Base-by-base conservation (phyloP, 176 grass and related monocot genomes). In the Rhynchospora tenuis region DNA sequence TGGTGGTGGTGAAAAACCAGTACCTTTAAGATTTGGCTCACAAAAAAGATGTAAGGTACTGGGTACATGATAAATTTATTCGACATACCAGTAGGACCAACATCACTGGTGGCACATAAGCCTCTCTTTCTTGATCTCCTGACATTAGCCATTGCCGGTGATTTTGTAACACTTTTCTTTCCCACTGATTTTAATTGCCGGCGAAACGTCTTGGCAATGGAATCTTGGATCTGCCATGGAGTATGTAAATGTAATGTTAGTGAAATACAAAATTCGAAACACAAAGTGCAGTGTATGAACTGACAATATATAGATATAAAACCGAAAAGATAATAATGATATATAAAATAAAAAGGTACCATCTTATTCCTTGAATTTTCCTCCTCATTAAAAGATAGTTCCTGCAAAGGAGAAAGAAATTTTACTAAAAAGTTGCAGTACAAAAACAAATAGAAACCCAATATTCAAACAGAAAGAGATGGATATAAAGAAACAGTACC, bases 331-430 rank as follows among this genome's bases (percentile, higher is more conserved):
- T 61, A 12, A 46, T 45, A 20, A 59, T 29, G 19, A 10, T 60
- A 84, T 84, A 85, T 42, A 38, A 65, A 33, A 22, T 68, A 9
- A 45, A 68, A 55, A 38, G 65, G n/a, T 85, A 95, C 93, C 90
- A 88, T 88, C 66, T 87, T 88, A 59, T 92, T 95, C 60, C 90
- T 86, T 84, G 33, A 65, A 57, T 87, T 92, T 61, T 95, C 90
- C 22, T 92, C 93, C 27, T 92, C 93, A 22, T 85, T 85, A 65
- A 95, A 95, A 45, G 86, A 78, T 42, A 95, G 82, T 86, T 95
- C 90, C 93, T 95, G 86, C 86, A 86, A 43, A 51, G 38, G 8
- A 69, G 5, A 79, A 19, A 78, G 0, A 0, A 8, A 2, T 79
- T 79, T 79, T 19, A 31, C 9, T 79, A 52, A 28, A 48, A 28